These are phyloP conservation scores for Physcomitrium patens DNA, from an alignment of 225 moss, liverwort and hornwort genomes.

Conservation along the genomic window DNA sequence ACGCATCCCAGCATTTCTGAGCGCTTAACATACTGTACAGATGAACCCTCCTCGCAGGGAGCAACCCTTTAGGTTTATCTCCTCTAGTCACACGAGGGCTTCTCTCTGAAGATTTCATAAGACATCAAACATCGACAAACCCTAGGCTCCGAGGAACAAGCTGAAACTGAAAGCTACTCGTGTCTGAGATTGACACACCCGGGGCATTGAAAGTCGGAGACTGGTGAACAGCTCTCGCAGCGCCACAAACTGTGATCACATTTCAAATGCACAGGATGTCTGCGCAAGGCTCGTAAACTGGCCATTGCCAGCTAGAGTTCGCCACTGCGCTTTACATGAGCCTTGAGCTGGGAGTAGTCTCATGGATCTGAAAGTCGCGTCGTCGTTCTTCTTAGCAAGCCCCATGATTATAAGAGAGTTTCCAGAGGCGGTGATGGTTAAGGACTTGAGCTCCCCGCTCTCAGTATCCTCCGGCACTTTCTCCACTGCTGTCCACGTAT, in stretches of 20 bases:
- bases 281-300: constrained; percentile 50
- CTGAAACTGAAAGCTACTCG: no score
- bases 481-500: constrained; percentile 41
- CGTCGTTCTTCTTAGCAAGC: constrained; percentile 31
- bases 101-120: no score
- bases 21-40: constrained; percentile 24
- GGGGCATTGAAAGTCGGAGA: no score
- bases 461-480: constrained; percentile 46
- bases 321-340: constrained; percentile 41
- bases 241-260: constrained; percentile 17
- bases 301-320: constrained; percentile 29
- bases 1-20: neutral
- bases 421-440: constrained; percentile 29
- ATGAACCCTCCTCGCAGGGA: constrained; percentile 39
- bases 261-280: constrained; percentile 50
- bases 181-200: no score
- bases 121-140: no score
- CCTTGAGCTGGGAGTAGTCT: constrained; percentile 40
- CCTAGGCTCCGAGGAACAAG: no score
- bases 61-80: constrained; percentile 50
- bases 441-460: constrained; percentile 43
- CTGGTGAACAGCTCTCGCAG: no score
- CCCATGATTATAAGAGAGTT: constrained; percentile 42
- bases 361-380: constrained; percentile 37
- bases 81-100: constrained; percentile 28